Evolutionary conservation across 2,329 filamentous ascomycete species (phyloP).

Genomic region (Lasiodiplodia theobromae): DNA sequence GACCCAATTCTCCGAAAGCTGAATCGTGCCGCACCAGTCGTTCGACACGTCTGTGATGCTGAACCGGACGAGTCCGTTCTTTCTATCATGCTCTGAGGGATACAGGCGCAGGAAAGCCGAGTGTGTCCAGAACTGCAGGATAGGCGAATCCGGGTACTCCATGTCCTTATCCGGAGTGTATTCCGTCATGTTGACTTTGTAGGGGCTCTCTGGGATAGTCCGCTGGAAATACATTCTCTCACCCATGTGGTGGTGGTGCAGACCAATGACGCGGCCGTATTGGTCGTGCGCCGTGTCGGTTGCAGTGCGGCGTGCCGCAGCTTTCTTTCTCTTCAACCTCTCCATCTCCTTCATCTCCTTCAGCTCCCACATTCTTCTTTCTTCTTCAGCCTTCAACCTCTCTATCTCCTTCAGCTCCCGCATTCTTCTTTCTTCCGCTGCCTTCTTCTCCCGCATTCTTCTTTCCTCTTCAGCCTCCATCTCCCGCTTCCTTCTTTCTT

Average conservation of each 20-base stretch:
- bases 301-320: too few species aligned
- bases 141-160: conserved; percentile 32
- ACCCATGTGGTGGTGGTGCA: too few species aligned
- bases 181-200: conserved; percentile 29
- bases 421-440: too few species aligned
- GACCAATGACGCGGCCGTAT: neutral
- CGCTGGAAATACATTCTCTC: conserved; percentile 17
- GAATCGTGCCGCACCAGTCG: conserved; percentile 45
- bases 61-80: conserved; percentile 34
- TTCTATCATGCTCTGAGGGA: neutral
- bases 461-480: too few species aligned
- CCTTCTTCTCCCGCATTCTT: too few species aligned
- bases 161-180: neutral
- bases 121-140: conserved; percentile 46
- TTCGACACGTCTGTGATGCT: conserved; percentile 40
- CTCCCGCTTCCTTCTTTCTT: too few species aligned
- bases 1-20: conserved; percentile 31
- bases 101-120: conserved; percentile 31
- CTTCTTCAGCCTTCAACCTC: too few species aligned
- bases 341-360: too few species aligned
- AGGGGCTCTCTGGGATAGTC: conserved; percentile 32
- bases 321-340: too few species aligned
- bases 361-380: too few species aligned
- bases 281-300: neutral
- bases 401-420: too few species aligned